phyloP scores from a whole-genome alignment of 2,329 filamentous ascomycete genomes.

The Tolypocladium cylindrosporum region DNA sequence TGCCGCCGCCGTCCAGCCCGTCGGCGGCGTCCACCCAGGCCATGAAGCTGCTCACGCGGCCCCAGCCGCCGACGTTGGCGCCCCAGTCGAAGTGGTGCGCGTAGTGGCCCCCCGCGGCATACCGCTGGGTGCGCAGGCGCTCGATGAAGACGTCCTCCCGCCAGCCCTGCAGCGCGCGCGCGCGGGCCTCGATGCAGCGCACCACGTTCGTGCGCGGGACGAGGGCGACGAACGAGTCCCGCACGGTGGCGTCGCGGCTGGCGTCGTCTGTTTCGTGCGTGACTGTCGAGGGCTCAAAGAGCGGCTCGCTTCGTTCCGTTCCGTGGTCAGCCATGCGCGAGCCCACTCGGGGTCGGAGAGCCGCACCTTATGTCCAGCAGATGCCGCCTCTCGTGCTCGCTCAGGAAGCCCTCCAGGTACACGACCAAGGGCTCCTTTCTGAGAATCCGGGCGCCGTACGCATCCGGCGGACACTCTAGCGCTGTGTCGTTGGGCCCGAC shows the following conservation, averaged over 20 bases:
- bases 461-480: neutral
- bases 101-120: neutral
- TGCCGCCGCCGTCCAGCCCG: neutral
- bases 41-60: neutral
- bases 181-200: neutral
- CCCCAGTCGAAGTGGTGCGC: neutral
- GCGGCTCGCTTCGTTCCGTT: neutral
- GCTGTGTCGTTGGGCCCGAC: neutral
- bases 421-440: neutral
- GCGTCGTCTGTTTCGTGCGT: neutral
- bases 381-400: neutral
- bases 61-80: neutral
- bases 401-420: neutral
- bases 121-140: neutral
- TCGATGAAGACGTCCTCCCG: neutral
- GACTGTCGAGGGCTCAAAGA: neutral
- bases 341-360: neutral
- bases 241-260: neutral
- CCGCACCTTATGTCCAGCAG: neutral
- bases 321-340: neutral
- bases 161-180: neutral
- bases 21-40: neutral
- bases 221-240: neutral
- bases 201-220: neutral
- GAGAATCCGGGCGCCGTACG: neutral